These are phyloP conservation scores for Protomyces pachydermus DNA, from an alignment of 1,139 yeast species.

Conservation along the genomic window DNA sequence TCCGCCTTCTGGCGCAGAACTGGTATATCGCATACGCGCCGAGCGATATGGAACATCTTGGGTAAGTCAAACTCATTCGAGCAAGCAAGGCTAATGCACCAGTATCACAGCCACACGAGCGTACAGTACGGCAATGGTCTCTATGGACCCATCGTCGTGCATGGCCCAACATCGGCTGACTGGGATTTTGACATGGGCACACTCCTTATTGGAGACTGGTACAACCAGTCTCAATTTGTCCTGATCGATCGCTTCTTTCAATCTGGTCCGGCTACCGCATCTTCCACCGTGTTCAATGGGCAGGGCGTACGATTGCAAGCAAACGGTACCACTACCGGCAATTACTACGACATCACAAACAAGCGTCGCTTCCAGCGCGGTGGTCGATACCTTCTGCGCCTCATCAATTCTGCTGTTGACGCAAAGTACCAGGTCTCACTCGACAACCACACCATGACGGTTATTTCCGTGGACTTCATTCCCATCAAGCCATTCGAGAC, in stretches of 20 bases:
- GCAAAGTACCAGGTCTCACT: slow-evolving; percentile 35
- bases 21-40: slow-evolving; percentile 63
- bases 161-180: slow-evolving; percentile 9
- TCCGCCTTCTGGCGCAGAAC: slow-evolving; percentile 55
- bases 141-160: slow-evolving; percentile 35
- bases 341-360: slow-evolving; percentile 30
- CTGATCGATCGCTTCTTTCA: slow-evolving; percentile 52
- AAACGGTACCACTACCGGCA: slow-evolving; percentile 31
- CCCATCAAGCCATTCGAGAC: slow-evolving; percentile 24
- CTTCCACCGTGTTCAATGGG: slow-evolving; percentile 41
- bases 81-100: slow-evolving; percentile 36
- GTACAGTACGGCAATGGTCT: slow-evolving; percentile 39
- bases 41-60: slow-evolving; percentile 75
- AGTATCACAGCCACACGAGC: slow-evolving; percentile 55
- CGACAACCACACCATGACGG: slow-evolving; percentile 40
- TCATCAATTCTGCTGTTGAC: slow-evolving; percentile 38
- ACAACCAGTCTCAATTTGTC: slow-evolving; percentile 54
- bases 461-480: slow-evolving; percentile 31
- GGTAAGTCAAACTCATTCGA: slow-evolving; percentile 75
- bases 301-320: slow-evolving; percentile 33
- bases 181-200: slow-evolving; percentile 62
- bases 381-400: slow-evolving; percentile 35
- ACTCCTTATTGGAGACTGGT: slow-evolving; percentile 67
- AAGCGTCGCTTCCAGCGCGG: slow-evolving; percentile 29
- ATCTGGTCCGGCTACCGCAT: slow-evolving; percentile 79